Evolutionary conservation across 2,329 filamentous ascomycete genomes (phyloP).

Genomic region (Diplodia corticola): DNA sequence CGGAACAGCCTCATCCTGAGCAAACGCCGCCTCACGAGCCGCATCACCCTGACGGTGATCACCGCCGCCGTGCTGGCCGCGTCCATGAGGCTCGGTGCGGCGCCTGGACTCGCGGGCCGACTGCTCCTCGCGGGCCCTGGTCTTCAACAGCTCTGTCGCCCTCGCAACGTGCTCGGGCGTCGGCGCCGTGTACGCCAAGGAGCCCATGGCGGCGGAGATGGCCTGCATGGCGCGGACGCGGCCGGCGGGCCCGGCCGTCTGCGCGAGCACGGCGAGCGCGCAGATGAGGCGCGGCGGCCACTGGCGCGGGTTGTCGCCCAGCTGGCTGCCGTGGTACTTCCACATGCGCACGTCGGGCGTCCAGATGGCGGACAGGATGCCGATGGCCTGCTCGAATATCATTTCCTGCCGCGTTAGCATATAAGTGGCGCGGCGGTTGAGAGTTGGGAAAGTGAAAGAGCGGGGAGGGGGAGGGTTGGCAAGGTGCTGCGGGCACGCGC

Average conservation of each 20-base stretch:
- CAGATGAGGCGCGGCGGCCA: background rate
- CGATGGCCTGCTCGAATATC: background rate
- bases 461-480: too few species aligned
- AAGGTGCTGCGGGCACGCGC: too few species aligned
- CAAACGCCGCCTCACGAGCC: too few species aligned
- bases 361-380: background rate
- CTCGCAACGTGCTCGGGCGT: background rate
- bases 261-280: background rate
- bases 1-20: too few species aligned
- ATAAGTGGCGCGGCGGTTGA: background rate
- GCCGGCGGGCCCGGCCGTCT: background rate
- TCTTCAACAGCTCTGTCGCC: background rate
- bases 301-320: background rate
- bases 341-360: background rate
- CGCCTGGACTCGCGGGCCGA: too few species aligned
- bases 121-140: too few species aligned
- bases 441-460: background rate
- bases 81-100: too few species aligned
- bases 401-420: background rate
- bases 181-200: background rate
- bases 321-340: background rate
- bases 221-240: constrained; percentile 1
- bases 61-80: too few species aligned
- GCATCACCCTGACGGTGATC: too few species aligned
- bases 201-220: background rate